Conservation (phyloP, 2,329 filamentous ascomycete species). For the Teratosphaeria destructans region DNA sequence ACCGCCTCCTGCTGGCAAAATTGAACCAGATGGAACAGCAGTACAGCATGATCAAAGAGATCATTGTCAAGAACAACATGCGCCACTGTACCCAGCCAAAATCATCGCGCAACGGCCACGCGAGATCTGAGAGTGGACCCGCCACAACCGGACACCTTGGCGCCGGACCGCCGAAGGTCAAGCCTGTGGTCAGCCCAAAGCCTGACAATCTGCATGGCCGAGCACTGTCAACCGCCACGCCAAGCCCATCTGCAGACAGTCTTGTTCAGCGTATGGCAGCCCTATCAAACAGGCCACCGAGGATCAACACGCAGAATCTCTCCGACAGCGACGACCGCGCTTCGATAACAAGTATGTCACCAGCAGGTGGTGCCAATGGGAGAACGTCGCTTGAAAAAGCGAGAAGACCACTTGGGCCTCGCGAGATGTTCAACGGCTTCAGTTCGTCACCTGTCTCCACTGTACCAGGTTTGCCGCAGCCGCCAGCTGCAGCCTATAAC, state of each 20-base stretch:
- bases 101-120: constrained; percentile 3
- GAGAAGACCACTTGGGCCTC: constrained; percentile 35
- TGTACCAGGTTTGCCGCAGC: constrained; percentile 53
- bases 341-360: constrained; percentile 25
- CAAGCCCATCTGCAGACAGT: not conserved
- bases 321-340: not conserved
- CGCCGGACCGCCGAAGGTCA: constrained; percentile 9
- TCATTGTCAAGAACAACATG: constrained; percentile 42
- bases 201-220: constrained; percentile 57
- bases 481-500: constrained; percentile 67
- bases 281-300: not conserved
- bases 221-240: constrained; percentile 29
- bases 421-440: constrained; percentile 42
- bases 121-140: constrained; percentile 9
- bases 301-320: not conserved
- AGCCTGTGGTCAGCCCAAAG: constrained; percentile 43
- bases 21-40: constrained; percentile 26
- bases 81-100: constrained; percentile 40
- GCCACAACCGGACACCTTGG: constrained; percentile 5
- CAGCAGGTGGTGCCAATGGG: constrained; percentile 17
- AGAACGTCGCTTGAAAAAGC: not conserved
- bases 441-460: constrained; percentile 31
- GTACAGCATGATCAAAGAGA: constrained; percentile 39
- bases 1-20: constrained; percentile 30
- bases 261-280: not conserved